These are phyloP conservation scores for Tricholomella constricta DNA, from an alignment of 768 basidiomycete species.

Conservation along the genomic window DNA sequence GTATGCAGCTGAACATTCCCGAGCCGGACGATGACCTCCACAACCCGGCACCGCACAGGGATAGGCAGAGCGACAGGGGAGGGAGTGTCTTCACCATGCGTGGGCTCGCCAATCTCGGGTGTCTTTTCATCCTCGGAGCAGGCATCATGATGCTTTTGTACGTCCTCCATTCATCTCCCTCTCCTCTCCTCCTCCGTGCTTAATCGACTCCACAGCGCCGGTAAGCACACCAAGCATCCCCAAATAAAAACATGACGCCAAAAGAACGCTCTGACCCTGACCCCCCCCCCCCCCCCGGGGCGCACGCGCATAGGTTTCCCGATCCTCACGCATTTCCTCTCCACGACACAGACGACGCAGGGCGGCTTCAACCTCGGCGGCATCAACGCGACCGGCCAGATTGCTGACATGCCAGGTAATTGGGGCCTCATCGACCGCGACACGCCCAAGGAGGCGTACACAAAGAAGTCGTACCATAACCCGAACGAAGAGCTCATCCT, in stretches of 20 bases:
- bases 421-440: constrained; percentile 74
- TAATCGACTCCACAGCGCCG: constrained; percentile 33
- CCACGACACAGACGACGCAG: constrained; percentile 42
- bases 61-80: constrained; percentile 53
- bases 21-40: constrained; percentile 69
- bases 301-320: constrained; percentile 43
- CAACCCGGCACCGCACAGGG: constrained; percentile 59
- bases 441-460: constrained; percentile 62
- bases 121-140: constrained; percentile 55
- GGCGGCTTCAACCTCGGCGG: constrained; percentile 77
- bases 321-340: constrained; percentile 46
- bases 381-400: constrained; percentile 73
- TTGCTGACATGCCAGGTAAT: constrained; percentile 58
- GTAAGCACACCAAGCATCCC: constrained; percentile 24
- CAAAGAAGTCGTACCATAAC: constrained; percentile 57
- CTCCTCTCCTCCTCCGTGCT: not conserved
- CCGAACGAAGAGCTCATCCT: constrained; percentile 51
- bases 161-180: constrained; percentile 26
- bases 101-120: constrained; percentile 69
- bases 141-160: constrained; percentile 58
- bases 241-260: constrained; percentile 8
- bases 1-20: constrained; percentile 39
- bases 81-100: constrained; percentile 62
- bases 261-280: constrained; percentile 1
- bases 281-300: no score